These are phyloP conservation scores for Bryoerythrophyllum caledonicum DNA, from an alignment of 225 moss, liverwort and hornwort species.

Conservation along the genomic window DNA sequence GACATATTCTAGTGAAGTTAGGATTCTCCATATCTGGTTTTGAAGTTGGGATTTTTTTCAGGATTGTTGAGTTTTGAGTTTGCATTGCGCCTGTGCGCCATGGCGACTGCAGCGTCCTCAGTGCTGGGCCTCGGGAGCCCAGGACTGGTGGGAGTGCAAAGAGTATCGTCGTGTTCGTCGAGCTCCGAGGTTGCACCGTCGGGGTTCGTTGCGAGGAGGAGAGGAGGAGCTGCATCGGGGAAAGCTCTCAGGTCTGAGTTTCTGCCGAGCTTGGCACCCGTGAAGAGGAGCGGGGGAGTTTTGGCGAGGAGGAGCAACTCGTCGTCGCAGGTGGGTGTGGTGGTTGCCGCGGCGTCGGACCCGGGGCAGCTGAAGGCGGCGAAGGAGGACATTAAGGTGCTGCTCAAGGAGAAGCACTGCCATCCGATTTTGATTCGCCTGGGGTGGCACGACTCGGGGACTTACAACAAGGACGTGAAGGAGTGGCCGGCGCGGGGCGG, in stretches of 20 bases:
- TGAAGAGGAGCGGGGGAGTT: slow-evolving; percentile 5
- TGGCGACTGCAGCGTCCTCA: slow-evolving; percentile 51
- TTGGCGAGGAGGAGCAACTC: not conserved
- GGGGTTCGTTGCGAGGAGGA: slow-evolving; percentile 14
- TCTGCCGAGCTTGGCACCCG: slow-evolving; percentile 30
- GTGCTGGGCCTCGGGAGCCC: slow-evolving; percentile 40
- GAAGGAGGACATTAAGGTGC: slow-evolving; percentile 61
- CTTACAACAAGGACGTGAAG: slow-evolving; percentile 60
- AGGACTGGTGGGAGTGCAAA: slow-evolving; percentile 25
- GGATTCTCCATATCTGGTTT: not conserved
- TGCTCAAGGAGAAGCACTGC: slow-evolving; percentile 62
- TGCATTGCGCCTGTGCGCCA: not conserved
- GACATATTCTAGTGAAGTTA: not conserved
- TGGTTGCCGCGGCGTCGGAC: slow-evolving; percentile 46
- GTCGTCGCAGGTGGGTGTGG: too few relatives aligned
- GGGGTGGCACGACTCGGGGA: slow-evolving; percentile 92
- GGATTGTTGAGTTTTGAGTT: not conserved
- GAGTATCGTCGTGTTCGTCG: slow-evolving; percentile 16
- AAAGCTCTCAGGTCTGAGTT: slow-evolving; percentile 35
- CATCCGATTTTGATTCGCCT: slow-evolving; percentile 86
- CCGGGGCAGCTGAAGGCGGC: slow-evolving; percentile 67
- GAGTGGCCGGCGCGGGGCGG: slow-evolving; percentile 79
- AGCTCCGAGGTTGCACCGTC: not conserved
- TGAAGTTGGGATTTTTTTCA: not conserved
- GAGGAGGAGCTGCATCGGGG: too few relatives aligned